A percentile compares a stretch with the other conserved stretches of the same genome.
Evolutionary conservation across 345 rosid genomes (phyloP).

Genomic region (Rhizophora apiculata): DNA sequence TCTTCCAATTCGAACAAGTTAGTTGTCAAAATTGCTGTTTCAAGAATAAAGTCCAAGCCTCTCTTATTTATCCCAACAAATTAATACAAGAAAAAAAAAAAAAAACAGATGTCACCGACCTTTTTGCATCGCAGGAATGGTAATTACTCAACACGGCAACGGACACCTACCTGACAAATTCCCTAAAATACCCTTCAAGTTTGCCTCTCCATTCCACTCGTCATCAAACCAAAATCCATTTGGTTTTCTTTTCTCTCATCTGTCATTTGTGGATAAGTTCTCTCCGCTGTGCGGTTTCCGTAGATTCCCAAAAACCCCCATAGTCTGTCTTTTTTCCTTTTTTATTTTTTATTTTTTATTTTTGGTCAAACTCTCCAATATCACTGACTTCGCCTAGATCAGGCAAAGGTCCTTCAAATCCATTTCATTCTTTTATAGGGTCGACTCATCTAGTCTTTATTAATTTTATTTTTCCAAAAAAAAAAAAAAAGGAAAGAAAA

Average conservation of each 20-base stretch:
- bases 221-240: not conserved
- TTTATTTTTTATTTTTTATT: too few species aligned
- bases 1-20: too few species aligned
- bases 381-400: not conserved
- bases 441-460: not conserved
- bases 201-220: not conserved
- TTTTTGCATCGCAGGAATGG: not conserved
- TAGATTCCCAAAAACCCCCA: not conserved
- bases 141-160: not conserved
- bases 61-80: too few species aligned
- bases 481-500: too few species aligned
- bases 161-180: not conserved
- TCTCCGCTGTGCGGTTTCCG: conserved; percentile 24
- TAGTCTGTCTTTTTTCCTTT: too few species aligned
- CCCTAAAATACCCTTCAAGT: conserved; percentile 23
- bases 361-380: not conserved
- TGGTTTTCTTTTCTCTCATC: conserved; percentile 17
- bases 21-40: too few species aligned
- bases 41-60: too few species aligned
- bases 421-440: not conserved
- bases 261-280: conserved; percentile 2
- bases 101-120: too few species aligned
- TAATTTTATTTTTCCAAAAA: too few species aligned
- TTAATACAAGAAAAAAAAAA: too few species aligned
- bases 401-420: too few species aligned